Evolutionary conservation across 768 basidiomycete species (phyloP).

Genomic region (Rhodotorula diobovata): DNA sequence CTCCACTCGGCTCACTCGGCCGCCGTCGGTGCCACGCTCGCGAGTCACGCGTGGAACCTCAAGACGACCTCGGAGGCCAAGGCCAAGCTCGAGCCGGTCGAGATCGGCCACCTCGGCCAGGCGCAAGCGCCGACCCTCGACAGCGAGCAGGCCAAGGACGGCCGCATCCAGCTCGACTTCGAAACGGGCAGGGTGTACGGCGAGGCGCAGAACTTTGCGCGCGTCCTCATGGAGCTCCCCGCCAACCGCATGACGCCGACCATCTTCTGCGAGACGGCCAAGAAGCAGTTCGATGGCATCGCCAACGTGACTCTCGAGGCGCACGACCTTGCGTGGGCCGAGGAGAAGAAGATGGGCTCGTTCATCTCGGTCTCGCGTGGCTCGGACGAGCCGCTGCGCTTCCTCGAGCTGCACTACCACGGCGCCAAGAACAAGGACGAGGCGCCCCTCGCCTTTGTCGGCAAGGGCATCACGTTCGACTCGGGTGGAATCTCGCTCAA

Average conservation of each 20-base stretch:
- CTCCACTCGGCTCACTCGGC: slow-evolving; percentile 39
- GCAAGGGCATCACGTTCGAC: slow-evolving; percentile 85
- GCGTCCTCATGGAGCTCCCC: slow-evolving; percentile 74
- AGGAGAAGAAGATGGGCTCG: slow-evolving; percentile 76
- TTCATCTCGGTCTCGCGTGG: slow-evolving; percentile 85
- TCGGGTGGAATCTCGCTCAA: slow-evolving; percentile 67
- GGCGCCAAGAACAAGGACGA: slow-evolving; percentile 59
- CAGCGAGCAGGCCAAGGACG: slow-evolving; percentile 57
- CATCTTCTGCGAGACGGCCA: slow-evolving; percentile 66
- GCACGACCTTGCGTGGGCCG: slow-evolving; percentile 76
- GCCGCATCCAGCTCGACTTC: slow-evolving; percentile 53
- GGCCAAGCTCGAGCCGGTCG: slow-evolving; percentile 67
- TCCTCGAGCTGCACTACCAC: slow-evolving; percentile 83
- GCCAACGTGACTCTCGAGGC: slow-evolving; percentile 65
- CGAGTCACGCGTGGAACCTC: slow-evolving; percentile 44
- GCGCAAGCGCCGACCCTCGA: slow-evolving; percentile 19
- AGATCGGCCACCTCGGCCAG: slow-evolving; percentile 52
- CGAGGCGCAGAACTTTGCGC: slow-evolving; percentile 50
- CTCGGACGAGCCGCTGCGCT: slow-evolving; percentile 68
- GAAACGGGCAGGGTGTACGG: slow-evolving; percentile 68
- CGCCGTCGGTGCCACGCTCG: slow-evolving; percentile 76
- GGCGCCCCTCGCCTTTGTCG: slow-evolving; percentile 43
- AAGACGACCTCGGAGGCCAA: slow-evolving; percentile 37
- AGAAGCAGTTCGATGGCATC: slow-evolving; percentile 62
- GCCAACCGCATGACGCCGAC: slow-evolving; percentile 68